A percentile compares a stretch with the other conserved stretches of the same genome.
These are phyloP conservation scores for Candida glaebosa DNA, from an alignment of 805 yeast genomes.

Conservation along the genomic window DNA sequence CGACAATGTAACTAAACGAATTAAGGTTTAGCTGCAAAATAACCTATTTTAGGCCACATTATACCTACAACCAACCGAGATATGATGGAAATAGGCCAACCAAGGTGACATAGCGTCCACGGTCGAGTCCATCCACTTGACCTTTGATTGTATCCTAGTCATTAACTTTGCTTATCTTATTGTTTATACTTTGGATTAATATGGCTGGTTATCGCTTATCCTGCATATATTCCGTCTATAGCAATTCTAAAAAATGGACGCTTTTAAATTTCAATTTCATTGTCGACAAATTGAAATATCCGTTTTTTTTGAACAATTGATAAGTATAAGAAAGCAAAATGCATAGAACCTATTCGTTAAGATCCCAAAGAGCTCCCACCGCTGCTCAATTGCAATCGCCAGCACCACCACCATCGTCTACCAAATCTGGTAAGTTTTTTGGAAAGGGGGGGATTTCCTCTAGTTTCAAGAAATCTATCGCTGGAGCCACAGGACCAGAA, in stretches of 20 bases:
- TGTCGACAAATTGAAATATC: background rate
- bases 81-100: too few relatives aligned
- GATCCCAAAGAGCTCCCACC: conserved; percentile 94
- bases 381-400: conserved; percentile 93
- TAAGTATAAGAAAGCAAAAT: conserved; percentile 34
- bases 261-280: background rate
- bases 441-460: conserved; percentile 72
- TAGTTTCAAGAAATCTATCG: conserved; percentile 64
- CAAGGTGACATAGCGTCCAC: too few relatives aligned
- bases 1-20: conserved; percentile 8
- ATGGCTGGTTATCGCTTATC: too few relatives aligned
- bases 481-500: conserved; percentile 81
- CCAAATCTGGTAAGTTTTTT: conserved; percentile 78
- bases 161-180: too few relatives aligned
- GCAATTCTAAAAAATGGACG: background rate
- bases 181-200: too few relatives aligned
- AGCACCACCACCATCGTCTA: conserved; percentile 91
- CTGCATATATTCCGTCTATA: background rate
- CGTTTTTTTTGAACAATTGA: background rate
- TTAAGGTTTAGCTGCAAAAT: conserved; percentile 7
- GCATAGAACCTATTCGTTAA: conserved; percentile 98
- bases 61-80: too few relatives aligned
- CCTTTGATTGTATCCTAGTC: too few relatives aligned
- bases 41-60: background rate
- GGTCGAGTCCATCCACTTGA: too few relatives aligned